Evolutionary conservation across 495 filamentous ascomycete species (phyloP), one percentile per base, ranked within the genome.

Genomic region (Extremus antarcticus): DNA sequence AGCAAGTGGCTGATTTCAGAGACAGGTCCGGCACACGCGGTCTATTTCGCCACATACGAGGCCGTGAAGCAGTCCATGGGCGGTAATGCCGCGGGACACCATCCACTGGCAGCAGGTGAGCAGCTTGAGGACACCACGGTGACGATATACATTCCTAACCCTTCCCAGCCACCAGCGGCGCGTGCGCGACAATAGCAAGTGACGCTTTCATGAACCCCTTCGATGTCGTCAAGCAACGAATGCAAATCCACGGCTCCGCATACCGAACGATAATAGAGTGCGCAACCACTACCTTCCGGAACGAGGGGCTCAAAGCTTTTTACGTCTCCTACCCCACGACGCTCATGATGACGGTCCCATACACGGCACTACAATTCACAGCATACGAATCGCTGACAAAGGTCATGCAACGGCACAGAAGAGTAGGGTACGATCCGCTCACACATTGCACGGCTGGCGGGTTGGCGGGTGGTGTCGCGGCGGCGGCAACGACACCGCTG

Each of bases 151-250:
- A 2, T 38, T 15, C 39, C 57, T 24, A n/a, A 51, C 43, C 2
- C 56, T 58, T 58, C 45, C 47, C 63, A 94, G 91, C 90, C 38
- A 79, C 86, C 50, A 94, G 89, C 66, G 92, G 92, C 66, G 91
- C 91, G 53, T 85, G 87, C 60, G 92, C 92, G 50, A 97, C 92
- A 0, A 95, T 96, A 65, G 88, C 89, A 32, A 95, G 89, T 65
- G 92, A 99, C 74, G 94, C 92, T 38, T 76, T 99, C 48, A 99
- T 99, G 92, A 99, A 97, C 68, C 92, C 92, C 25, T 99, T 99
- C 68, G 92, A 99, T 74, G 92, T 99, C 29, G 92, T 99, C 76
- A 99, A 99, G 72, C 92, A 99, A 69, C 86, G 92, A 48, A 99
- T 99, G 92, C 92, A 99, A 67, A 85, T 99, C 52, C 88, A 95